Evolutionary conservation across 2,329 filamentous ascomycete genomes (phyloP).

Genomic region (Alternaria brassicicola): DNA sequence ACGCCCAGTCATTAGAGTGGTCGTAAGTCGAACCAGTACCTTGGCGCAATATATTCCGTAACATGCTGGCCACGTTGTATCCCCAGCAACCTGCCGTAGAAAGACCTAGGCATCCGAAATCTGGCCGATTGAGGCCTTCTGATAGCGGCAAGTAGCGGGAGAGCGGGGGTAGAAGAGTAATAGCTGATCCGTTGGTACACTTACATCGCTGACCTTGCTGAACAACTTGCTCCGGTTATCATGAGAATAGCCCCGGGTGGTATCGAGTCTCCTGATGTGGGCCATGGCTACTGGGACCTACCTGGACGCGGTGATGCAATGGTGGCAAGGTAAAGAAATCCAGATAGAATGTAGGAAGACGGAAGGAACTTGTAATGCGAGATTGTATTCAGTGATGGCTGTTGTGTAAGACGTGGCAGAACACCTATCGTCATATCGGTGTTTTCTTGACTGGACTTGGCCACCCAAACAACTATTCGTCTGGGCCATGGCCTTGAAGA

Average conservation of each 20-base stretch:
- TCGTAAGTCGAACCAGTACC: not conserved
- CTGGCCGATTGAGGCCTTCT: not conserved
- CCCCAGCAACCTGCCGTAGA: no score
- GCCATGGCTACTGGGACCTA: not conserved
- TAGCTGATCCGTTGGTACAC: no score
- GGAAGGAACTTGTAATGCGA: not conserved
- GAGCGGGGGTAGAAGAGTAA: not conserved
- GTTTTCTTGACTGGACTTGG: not conserved
- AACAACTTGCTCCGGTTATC: not conserved
- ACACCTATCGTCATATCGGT: not conserved
- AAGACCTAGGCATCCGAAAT: not conserved
- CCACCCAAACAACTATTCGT: not conserved
- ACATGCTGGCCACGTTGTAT: not conserved
- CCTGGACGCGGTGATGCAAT: not conserved
- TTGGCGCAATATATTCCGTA: not conserved
- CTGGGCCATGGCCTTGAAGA: rapidly evolving
- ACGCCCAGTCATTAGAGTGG: not conserved
- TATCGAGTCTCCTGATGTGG: not conserved
- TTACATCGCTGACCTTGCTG: no score
- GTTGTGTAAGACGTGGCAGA: not conserved
- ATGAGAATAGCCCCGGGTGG: not conserved
- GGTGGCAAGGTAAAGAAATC: not conserved
- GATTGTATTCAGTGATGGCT: not conserved
- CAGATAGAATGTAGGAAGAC: not conserved
- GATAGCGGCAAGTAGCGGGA: not conserved